phyloP scores from a whole-genome alignment of 139 green algal genomes.

The Auxenochlorella pyrenoidosa region DNA sequence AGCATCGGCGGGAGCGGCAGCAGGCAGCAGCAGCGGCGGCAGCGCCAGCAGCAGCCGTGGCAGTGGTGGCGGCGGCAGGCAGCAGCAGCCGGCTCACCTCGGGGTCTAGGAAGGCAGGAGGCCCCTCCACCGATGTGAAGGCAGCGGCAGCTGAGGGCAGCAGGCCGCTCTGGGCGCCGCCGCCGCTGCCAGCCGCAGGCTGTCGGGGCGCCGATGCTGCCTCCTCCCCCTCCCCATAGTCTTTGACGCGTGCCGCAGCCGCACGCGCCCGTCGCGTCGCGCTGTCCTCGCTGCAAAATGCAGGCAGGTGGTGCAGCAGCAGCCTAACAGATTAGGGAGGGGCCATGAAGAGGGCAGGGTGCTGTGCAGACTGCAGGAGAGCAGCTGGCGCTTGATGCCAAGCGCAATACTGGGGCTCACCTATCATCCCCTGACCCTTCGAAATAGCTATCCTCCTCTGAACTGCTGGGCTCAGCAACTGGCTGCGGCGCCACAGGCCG shows the following conservation, averaged over 20 bases:
- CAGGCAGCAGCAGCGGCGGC: neutral
- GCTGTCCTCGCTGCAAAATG: conserved; percentile 23
- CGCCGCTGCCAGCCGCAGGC: neutral
- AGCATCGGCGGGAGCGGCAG: no score
- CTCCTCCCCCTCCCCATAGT: conserved; percentile 16
- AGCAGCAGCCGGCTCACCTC: conserved; percentile 23
- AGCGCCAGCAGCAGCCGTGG: no score
- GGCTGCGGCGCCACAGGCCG: neutral
- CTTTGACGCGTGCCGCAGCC: conserved; percentile 5
- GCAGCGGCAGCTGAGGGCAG: conserved; percentile 30
- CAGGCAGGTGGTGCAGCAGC: neutral
- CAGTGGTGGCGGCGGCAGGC: no score
- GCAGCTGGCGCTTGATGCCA: neutral
- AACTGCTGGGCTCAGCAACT: conserved; percentile 5
- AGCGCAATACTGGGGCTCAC: neutral
- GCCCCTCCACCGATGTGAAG: conserved; percentile 27
- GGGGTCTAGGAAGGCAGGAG: conserved; percentile 42
- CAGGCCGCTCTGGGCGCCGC: neutral
- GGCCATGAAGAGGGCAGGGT: no score
- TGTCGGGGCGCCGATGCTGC: neutral
- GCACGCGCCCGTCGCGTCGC: neutral
- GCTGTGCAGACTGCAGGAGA: no score
- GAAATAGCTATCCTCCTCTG: conserved; percentile 43
- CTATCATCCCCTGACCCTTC: conserved; percentile 7
- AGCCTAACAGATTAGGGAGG: neutral